Evolutionary conservation across 2,329 filamentous ascomycete genomes (phyloP), one percentile per base, ranked within the genome.

Genomic region (Cladophialophora exuberans): DNA sequence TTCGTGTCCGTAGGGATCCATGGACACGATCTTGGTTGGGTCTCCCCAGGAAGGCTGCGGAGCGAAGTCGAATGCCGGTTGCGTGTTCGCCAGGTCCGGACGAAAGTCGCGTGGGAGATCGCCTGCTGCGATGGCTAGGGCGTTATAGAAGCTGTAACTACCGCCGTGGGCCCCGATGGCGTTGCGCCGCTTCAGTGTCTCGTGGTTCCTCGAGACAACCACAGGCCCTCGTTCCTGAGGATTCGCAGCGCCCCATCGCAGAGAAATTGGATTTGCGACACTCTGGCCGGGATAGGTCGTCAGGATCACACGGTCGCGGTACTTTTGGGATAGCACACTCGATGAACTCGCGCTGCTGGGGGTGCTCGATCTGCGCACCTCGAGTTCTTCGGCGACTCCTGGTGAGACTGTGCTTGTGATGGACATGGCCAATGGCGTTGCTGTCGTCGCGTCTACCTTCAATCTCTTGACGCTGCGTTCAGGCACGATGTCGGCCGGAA

Each of bases 101-200:
- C 82, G 88, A 73, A 97, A 92, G 64, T 96, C 87, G 35, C 84
- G 80, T 59, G 90, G 84, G 54, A 97, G 82, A 69, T 97, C 88
- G 66, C 93, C 92, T 69, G 90, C 93, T 18, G 93, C 93, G 61
- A 97, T 85, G 10, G 93, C 93, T 23, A 97, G 81, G 20, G 93
- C 93, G 69, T 96, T 91, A 76, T 97, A 97, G 62, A 97, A 93
- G 59, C 90, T 91, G 72, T 99, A 97, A 3, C 91, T 96, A 53
- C 94, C 93, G 61, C 94, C 93, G 64, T 89, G 86, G 55, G 84
- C 86, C 65, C 83, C 84, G 67, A 87, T 83, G 41, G 83, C 82
- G 73, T 96, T 96, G 59, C 90, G 85, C 68, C 85, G 83, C 51
- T 89, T 81, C 64, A 96, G 88, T 4, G 90, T 94, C 51, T 83